These are phyloP conservation scores for Aegilops speltoides DNA, from an alignment of 176 grass and related monocot species.

Conservation along the genomic window DNA sequence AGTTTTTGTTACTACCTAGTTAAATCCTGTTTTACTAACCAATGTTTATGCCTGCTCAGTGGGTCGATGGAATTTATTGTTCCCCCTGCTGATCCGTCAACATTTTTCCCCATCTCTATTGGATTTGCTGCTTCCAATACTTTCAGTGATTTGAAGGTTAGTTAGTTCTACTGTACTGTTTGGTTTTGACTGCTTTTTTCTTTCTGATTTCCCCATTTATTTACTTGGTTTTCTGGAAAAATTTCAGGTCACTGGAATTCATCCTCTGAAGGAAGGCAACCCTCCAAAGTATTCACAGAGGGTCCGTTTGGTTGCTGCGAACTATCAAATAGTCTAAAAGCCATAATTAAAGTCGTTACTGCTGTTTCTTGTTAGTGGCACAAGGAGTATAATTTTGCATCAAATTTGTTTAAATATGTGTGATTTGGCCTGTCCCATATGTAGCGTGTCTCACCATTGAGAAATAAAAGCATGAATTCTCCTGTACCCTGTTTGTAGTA, in stretches of 20 bases:
- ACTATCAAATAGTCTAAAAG: slow-evolving; percentile 65
- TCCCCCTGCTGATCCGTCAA: slow-evolving; percentile 62
- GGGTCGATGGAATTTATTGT: slow-evolving; percentile 88
- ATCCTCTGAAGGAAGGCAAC: slow-evolving; percentile 53
- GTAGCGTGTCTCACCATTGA: not conserved
- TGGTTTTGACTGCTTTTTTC: not conserved
- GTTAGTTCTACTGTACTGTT: slow-evolving; percentile 7
- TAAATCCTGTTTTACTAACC: not conserved
- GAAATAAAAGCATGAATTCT: slow-evolving; percentile 13
- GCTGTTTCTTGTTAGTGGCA: not conserved
- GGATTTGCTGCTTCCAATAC: slow-evolving; percentile 72
- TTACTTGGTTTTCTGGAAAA: not conserved
- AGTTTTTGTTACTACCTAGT: not conserved
- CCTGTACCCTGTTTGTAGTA: not conserved
- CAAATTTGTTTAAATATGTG: not conserved
- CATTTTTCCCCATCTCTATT: slow-evolving; percentile 79
- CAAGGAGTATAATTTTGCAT: slow-evolving; percentile 2
- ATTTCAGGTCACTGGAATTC: slow-evolving; percentile 51
- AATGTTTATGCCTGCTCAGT: slow-evolving; percentile 33
- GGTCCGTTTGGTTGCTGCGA: slow-evolving; percentile 51
- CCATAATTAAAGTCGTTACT: not conserved
- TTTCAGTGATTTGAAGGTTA: slow-evolving; percentile 80
- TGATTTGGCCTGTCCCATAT: not conserved
- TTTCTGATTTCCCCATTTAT: not conserved
- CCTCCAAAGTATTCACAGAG: slow-evolving; percentile 65